phyloP scores from a whole-genome alignment of 2,329 filamentous ascomycete species.

The Cladosporium sp. region DNA sequence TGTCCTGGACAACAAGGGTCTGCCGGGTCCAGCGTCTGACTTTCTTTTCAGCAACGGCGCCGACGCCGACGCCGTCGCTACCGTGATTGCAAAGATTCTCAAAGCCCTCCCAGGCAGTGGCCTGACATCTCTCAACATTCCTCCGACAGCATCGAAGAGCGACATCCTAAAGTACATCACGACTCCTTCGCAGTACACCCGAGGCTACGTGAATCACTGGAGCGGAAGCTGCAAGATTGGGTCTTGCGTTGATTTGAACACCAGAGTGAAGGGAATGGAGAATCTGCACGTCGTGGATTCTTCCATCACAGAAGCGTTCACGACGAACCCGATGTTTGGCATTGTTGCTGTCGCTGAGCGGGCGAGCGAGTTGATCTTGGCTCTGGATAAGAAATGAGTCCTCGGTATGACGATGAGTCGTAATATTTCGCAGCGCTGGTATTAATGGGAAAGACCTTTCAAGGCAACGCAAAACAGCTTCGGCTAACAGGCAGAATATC shows the following conservation, averaged over 20 bases:
- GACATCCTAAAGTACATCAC: constrained; percentile 48
- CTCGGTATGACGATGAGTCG: too few species aligned
- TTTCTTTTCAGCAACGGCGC: constrained; percentile 46
- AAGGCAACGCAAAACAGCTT: too few species aligned
- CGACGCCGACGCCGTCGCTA: constrained; percentile 45
- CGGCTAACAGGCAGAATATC: too few species aligned
- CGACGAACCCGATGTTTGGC: constrained; percentile 50
- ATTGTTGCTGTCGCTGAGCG: constrained; percentile 50
- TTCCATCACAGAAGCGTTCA: constrained; percentile 45
- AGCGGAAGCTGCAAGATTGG: constrained; percentile 48
- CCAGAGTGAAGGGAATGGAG: constrained; percentile 42
- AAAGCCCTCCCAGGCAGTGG: constrained; percentile 36
- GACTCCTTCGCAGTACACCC: constrained; percentile 42
- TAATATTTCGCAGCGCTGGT: too few species aligned
- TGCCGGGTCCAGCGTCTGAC: constrained; percentile 45
- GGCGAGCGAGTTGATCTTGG: constrained; percentile 45
- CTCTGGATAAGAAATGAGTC: constrained; percentile 16
- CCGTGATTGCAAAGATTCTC: constrained; percentile 48
- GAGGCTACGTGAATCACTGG: constrained; percentile 50
- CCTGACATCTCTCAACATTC: constrained; percentile 45
- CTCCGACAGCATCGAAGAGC: constrained; percentile 40
- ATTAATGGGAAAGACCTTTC: too few species aligned
- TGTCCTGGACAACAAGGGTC: constrained; percentile 51
- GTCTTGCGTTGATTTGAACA: constrained; percentile 43
- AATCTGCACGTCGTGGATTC: constrained; percentile 50